These are phyloP conservation scores for Aleurites moluccanus DNA, from an alignment of 441 rosid species.

Conservation along the genomic window DNA sequence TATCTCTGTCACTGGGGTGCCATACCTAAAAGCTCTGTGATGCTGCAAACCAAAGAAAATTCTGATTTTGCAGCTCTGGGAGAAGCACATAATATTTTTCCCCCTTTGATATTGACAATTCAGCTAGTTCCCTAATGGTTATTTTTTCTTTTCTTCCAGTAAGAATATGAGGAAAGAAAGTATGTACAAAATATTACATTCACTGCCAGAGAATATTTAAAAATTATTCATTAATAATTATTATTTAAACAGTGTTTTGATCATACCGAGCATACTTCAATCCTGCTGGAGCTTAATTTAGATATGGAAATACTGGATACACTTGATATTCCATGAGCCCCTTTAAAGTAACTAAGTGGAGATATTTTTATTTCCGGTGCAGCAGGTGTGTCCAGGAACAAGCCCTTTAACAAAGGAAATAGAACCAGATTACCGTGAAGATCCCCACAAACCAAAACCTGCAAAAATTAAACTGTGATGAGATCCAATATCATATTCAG, in stretches of 20 bases:
- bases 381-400: constrained; percentile 37
- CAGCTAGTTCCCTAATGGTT: constrained; percentile 10
- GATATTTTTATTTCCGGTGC: constrained; percentile 47
- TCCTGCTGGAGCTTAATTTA: constrained; percentile 45
- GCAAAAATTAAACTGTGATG: constrained; percentile 30
- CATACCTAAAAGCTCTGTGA: background rate
- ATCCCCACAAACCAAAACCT: constrained; percentile 97
- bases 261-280: constrained; percentile 83
- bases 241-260: constrained; percentile 16
- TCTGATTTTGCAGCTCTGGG: constrained; percentile 6
- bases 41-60: constrained; percentile 4
- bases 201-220: constrained; percentile 13
- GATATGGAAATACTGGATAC: constrained; percentile 66
- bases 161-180: background rate
- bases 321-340: constrained; percentile 94
- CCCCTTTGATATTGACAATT: constrained; percentile 11
- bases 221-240: constrained; percentile 8
- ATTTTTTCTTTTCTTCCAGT: constrained; percentile 6
- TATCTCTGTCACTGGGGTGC: background rate
- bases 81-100: background rate
- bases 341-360: constrained; percentile 75
- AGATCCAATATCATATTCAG: background rate
- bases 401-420: constrained; percentile 60
- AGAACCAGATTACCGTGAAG: constrained; percentile 84
- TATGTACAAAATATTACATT: background rate